These are phyloP conservation scores for Macadamia tetraphylla DNA, from an alignment of 164 flowering plant species.

Conservation along the genomic window DNA sequence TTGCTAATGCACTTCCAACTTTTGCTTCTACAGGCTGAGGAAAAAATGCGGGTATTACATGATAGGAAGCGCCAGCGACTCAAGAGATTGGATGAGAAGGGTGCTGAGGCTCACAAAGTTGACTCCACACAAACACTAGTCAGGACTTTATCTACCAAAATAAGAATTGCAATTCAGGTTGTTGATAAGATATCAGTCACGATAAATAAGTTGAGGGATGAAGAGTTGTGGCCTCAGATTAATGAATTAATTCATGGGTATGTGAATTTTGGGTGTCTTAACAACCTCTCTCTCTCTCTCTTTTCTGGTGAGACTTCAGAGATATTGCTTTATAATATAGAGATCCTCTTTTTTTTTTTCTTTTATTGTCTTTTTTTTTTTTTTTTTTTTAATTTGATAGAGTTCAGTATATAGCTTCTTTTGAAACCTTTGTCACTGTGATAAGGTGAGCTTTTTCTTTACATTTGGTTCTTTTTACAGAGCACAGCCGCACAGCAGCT, in stretches of 20 bases:
- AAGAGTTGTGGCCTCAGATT: conserved; percentile 90
- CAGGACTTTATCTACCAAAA: conserved; percentile 72
- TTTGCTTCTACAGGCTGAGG: conserved; percentile 70
- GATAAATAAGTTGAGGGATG: conserved; percentile 82
- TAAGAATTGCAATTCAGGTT: conserved; percentile 79
- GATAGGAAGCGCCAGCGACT: conserved; percentile 62
- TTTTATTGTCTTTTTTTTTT: too few species aligned
- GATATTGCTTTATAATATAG: too few species aligned
- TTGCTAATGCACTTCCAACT: neutral
- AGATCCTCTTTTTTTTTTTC: too few species aligned
- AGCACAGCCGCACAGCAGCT: too few species aligned
- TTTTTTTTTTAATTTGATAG: too few species aligned
- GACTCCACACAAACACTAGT: conserved; percentile 53
- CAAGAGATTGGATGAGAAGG: conserved; percentile 64
- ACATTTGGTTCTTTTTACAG: too few species aligned
- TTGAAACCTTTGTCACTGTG: too few species aligned
- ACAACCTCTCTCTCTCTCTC: neutral
- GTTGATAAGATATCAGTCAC: conserved; percentile 80
- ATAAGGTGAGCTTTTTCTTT: too few species aligned
- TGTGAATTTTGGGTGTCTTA: conserved; percentile 8
- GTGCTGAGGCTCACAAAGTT: conserved; percentile 77
- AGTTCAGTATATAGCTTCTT: too few species aligned
- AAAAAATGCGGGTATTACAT: conserved; percentile 76
- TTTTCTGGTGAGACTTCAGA: neutral
- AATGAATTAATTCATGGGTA: conserved; percentile 84